Evolutionary conservation across 345 rosid genomes (phyloP).

Genomic region (Linum trigynum): DNA sequence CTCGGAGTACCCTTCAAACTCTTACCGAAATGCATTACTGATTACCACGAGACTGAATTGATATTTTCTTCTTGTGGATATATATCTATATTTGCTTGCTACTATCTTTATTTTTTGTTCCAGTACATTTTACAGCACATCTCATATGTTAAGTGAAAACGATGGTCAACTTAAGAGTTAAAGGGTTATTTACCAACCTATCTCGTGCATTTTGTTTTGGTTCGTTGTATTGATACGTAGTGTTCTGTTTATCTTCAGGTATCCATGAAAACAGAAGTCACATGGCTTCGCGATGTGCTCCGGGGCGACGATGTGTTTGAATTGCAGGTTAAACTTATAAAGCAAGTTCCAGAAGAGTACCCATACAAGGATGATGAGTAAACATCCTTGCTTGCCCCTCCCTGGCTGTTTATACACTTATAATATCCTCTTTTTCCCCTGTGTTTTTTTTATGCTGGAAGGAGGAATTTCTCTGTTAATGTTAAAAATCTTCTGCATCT

Average conservation of each 20-base stretch:
- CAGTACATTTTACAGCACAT: too few species aligned
- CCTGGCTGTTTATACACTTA: background rate
- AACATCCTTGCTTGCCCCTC: background rate
- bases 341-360: slow-evolving; percentile 81
- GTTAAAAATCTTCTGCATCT: too few species aligned
- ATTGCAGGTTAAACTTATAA: slow-evolving; percentile 77
- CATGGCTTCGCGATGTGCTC: slow-evolving; percentile 74
- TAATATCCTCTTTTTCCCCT: background rate
- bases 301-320: slow-evolving; percentile 78
- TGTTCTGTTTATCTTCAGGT: slow-evolving; percentile 34
- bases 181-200: too few species aligned
- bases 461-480: too few species aligned
- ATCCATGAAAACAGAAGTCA: slow-evolving; percentile 90
- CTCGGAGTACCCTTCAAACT: too few species aligned
- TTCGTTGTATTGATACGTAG: background rate
- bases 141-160: too few species aligned
- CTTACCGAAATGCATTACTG: too few species aligned
- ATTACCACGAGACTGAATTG: too few species aligned
- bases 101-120: too few species aligned
- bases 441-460: background rate
- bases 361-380: slow-evolving; percentile 95
- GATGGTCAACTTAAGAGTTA: too few species aligned
- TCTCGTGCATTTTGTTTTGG: background rate
- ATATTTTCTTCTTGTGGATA: too few species aligned
- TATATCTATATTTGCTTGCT: too few species aligned